A percentile compares a stretch with the other conserved stretches of the same genome.
Evolutionary conservation across 768 basidiomycete species (phyloP).

Genomic region (Podaxis sp.): DNA sequence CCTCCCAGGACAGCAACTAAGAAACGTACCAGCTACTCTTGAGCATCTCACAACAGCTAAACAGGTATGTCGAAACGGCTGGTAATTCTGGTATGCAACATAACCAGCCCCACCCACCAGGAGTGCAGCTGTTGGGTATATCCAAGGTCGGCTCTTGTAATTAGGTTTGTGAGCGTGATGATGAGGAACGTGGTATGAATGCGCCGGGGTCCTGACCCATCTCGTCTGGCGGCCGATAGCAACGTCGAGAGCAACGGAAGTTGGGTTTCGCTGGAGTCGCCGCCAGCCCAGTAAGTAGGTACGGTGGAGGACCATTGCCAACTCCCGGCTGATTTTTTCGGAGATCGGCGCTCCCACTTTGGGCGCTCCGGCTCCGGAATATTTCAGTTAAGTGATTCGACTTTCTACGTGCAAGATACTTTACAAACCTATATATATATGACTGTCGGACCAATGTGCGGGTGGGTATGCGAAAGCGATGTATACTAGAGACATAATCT

Average conservation of each 20-base stretch:
- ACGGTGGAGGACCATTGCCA: slow-evolving; percentile 13
- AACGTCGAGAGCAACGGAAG: neutral
- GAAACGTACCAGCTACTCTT: slow-evolving; percentile 61
- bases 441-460: neutral
- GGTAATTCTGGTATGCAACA: slow-evolving; percentile 62
- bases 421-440: neutral
- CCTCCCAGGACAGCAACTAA: neutral
- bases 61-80: slow-evolving; percentile 72
- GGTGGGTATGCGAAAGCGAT: neutral
- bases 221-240: neutral
- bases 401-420: neutral
- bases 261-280: slow-evolving; percentile 1
- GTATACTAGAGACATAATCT: slow-evolving; percentile 4
- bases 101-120: slow-evolving; percentile 35
- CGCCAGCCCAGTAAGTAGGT: slow-evolving; percentile 5
- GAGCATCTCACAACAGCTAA: slow-evolving; percentile 80
- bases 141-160: slow-evolving; percentile 24
- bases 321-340: slow-evolving; percentile 1
- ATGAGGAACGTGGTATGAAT: neutral
- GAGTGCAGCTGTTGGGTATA: slow-evolving; percentile 35
- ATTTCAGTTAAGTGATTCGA: neutral
- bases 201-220: slow-evolving; percentile 6
- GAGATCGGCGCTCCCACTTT: neutral
- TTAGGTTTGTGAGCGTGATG: neutral
- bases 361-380: neutral